Evolutionary conservation across 768 basidiomycete species (phyloP), one percentile per base, ranked within the genome.

Genomic region (Lyophyllum shimeji): DNA sequence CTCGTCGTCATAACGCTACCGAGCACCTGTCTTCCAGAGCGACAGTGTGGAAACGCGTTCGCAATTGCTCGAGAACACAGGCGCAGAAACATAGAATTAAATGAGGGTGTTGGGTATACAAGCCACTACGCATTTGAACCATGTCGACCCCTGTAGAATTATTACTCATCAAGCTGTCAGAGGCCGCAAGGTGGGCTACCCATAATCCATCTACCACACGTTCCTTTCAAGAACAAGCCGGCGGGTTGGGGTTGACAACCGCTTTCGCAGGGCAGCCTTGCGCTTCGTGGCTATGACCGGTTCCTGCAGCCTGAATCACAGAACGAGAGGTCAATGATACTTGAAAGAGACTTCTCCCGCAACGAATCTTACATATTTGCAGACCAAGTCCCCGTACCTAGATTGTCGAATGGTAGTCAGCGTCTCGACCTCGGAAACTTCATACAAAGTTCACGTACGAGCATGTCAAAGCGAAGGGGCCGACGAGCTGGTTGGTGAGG

Each of bases 401-500:
- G 31, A 31, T 2, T 18, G 24, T 18, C 9, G 42, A 18, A 24
- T 37, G 24, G 13, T 11, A 44, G 7, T 44, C 13, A 45, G 34
- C 8, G 12, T 44, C 21, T 7, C 23, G 20, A 12, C 11, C 21
- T 11, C 21, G 23, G 6, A 11, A 8, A 23, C 20, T 23, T 1
- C 43, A 44, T 2, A 8, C 29, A 29, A 39, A 25, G 17, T 39
- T 21, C 18, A 57, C 56, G n/a, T 20, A 57, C 48, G 39, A 31
- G 44, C 57, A 53, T 21, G 23, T 27, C 6, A 58, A 23, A 3
- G 49, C 53, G 33, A 48, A 58, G 9, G 9, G 44, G 4, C 25
- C 43, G 17, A 31, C 29, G 37, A 17, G 37, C 39, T 54, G 43
- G 13, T 25, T 50, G 12, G 47, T 46, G 13, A 47, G 49, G 12